phyloP scores from a whole-genome alignment of 2,329 filamentous ascomycete genomes.

The Aspergillus terreus region DNA sequence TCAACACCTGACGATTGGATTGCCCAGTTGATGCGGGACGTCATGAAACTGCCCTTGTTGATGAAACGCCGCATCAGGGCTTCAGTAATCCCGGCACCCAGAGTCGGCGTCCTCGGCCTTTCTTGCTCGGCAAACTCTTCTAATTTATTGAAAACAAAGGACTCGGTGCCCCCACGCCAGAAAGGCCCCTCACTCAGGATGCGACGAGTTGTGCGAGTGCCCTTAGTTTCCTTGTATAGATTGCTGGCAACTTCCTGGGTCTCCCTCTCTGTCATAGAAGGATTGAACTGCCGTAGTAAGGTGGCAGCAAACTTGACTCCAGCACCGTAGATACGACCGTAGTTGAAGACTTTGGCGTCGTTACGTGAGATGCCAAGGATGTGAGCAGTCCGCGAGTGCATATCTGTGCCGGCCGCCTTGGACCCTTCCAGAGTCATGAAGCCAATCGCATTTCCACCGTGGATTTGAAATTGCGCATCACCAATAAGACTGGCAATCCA shows the following conservation, averaged over 20 bases:
- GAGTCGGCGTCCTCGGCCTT: constrained; percentile 79
- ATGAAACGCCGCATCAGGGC: constrained; percentile 86
- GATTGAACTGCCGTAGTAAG: constrained; percentile 90
- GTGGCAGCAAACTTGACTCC: constrained; percentile 90
- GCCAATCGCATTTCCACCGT: constrained; percentile 93
- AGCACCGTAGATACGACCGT: constrained; percentile 97
- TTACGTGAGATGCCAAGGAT: constrained; percentile 94
- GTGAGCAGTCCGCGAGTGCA: constrained; percentile 87
- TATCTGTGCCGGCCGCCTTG: constrained; percentile 87
- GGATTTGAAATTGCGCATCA: constrained; percentile 89
- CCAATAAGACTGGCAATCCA: constrained; percentile 97
- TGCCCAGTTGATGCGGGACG: constrained; percentile 96
- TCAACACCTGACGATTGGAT: constrained; percentile 97
- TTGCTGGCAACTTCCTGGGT: constrained; percentile 72
- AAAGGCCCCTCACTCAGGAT: constrained; percentile 70
- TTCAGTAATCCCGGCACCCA: constrained; percentile 94
- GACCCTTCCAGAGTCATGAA: constrained; percentile 99
- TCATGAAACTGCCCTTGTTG: constrained; percentile 86
- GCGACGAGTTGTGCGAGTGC: constrained; percentile 75
- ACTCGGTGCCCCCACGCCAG: constrained; percentile 95
- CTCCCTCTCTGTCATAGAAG: constrained; percentile 71
- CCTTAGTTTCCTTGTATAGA: constrained; percentile 87
- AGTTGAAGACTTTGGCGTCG: constrained; percentile 97
- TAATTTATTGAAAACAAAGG: constrained; percentile 95
- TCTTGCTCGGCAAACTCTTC: constrained; percentile 98